phyloP scores from a whole-genome alignment of 2,329 filamentous ascomycete genomes.

The Cladosporium cucumerinum region DNA sequence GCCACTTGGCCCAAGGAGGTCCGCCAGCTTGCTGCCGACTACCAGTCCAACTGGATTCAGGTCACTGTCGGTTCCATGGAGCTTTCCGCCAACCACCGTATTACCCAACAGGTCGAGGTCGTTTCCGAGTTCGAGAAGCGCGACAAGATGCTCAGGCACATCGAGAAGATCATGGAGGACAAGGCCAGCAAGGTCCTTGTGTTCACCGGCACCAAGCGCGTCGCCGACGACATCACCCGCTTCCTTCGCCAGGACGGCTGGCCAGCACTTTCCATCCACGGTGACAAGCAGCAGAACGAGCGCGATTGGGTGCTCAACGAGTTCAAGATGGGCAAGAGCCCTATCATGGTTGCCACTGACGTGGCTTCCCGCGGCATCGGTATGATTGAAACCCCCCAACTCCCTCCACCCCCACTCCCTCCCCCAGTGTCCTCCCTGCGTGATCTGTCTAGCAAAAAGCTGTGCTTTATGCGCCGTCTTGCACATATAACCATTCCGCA shows the following conservation, averaged over 20 bases:
- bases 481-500: conserved; percentile 77
- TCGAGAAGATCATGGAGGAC: conserved; percentile 97
- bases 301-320: conserved; percentile 99
- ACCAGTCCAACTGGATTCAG: conserved; percentile 94
- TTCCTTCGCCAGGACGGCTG: conserved; percentile 97
- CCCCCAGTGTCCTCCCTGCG: conserved; percentile 40
- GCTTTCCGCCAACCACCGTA: conserved; percentile 92
- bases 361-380: conserved; percentile 99
- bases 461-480: conserved; percentile 76
- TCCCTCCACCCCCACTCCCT: conserved; percentile 33
- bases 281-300: conserved; percentile 99
- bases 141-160: conserved; percentile 92
- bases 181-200: conserved; percentile 93
- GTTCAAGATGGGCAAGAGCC: conserved; percentile 99
- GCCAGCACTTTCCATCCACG: conserved; percentile 96
- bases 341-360: conserved; percentile 99
- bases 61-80: conserved; percentile 98
- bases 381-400: conserved; percentile 69
- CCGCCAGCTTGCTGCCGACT: conserved; percentile 83
- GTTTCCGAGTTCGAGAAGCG: conserved; percentile 97
- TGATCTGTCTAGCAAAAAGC: conserved; percentile 74
- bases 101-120: conserved; percentile 96
- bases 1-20: conserved; percentile 99
- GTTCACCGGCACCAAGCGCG: conserved; percentile 82
- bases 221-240: conserved; percentile 95